A percentile compares a stretch with the other conserved stretches of the same genome.
Evolutionary conservation across 495 filamentous ascomycete genomes (phyloP).

Genomic region (Penicillium macrosclerotiorum): DNA sequence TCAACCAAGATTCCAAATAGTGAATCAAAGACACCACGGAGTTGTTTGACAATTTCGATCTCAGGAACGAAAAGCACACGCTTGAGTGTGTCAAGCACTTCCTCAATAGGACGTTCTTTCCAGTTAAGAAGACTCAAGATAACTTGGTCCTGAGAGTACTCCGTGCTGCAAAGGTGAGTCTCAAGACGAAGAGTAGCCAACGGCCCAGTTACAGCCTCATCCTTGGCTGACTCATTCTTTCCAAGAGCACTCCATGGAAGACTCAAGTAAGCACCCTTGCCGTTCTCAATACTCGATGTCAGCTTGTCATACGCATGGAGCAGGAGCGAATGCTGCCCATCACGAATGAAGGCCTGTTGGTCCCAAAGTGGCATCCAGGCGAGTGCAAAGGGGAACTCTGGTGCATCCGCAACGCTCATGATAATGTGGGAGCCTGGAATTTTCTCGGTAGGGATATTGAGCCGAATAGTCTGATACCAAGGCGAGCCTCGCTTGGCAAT

Average conservation of each 20-base stretch:
- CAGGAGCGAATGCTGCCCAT: constrained; percentile 77
- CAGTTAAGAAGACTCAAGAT: constrained; percentile 82
- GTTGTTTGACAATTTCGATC: constrained; percentile 93
- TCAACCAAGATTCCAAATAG: constrained; percentile 89
- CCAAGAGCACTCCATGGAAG: constrained; percentile 73
- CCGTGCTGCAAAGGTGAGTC: constrained; percentile 92
- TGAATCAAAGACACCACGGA: constrained; percentile 86
- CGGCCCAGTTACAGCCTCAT: constrained; percentile 72
- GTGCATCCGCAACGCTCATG: constrained; percentile 81
- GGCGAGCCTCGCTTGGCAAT: constrained; percentile 71
- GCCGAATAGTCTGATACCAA: constrained; percentile 85
- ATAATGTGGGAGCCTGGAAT: constrained; percentile 84
- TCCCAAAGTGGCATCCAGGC: constrained; percentile 95
- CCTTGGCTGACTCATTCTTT: constrained; percentile 63
- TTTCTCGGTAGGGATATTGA: constrained; percentile 76
- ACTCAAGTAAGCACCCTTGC: constrained; percentile 76
- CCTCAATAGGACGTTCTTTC: constrained; percentile 68
- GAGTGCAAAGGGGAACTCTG: constrained; percentile 82
- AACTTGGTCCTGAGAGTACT: constrained; percentile 90
- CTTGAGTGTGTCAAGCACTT: constrained; percentile 71
- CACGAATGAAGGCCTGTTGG: constrained; percentile 82
- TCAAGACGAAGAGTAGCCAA: constrained; percentile 72
- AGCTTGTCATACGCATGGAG: constrained; percentile 89
- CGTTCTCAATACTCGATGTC: constrained; percentile 60
- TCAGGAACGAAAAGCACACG: constrained; percentile 91